Percentiles rank a stretch among this genome's conserved stretches.
Evolutionary conservation across 805 yeast genomes (phyloP).

Genomic region (Saccharomycopsis javanensis): DNA sequence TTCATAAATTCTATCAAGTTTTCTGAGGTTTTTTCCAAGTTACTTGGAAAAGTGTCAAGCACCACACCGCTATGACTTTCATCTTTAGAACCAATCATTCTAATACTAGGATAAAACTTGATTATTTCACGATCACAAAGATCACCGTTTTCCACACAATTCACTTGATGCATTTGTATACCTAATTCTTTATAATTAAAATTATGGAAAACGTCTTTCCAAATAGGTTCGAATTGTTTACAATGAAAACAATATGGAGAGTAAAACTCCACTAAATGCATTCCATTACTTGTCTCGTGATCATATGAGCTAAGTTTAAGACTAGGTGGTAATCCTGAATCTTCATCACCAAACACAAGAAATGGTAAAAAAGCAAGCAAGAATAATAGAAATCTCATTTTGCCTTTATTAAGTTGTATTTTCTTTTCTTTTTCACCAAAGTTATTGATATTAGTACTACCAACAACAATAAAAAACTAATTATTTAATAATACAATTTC

Average conservation of each 20-base stretch:
- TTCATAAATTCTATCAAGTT: slow-evolving; percentile 44
- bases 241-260: slow-evolving; percentile 91
- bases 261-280: slow-evolving; percentile 76
- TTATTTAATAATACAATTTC: too few species aligned
- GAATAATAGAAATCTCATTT: neutral
- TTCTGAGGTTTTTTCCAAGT: slow-evolving; percentile 37
- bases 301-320: slow-evolving; percentile 45
- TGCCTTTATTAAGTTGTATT: too few species aligned
- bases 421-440: neutral
- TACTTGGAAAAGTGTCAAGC: slow-evolving; percentile 38
- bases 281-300: slow-evolving; percentile 36
- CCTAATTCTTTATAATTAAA: slow-evolving; percentile 38
- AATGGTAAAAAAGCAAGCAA: neutral
- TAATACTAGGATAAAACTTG: slow-evolving; percentile 56
- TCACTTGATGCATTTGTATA: slow-evolving; percentile 61
- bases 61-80: slow-evolving; percentile 30
- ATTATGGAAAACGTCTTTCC: slow-evolving; percentile 57
- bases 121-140: slow-evolving; percentile 64
- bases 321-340: slow-evolving; percentile 33
- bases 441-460: too few species aligned
- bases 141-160: slow-evolving; percentile 83
- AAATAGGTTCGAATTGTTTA: slow-evolving; percentile 63
- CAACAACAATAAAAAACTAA: too few species aligned
- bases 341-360: neutral
- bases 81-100: slow-evolving; percentile 55